phyloP scores from a whole-genome alignment of 805 yeast species.

The Saccharomyces paradoxus region DNA sequence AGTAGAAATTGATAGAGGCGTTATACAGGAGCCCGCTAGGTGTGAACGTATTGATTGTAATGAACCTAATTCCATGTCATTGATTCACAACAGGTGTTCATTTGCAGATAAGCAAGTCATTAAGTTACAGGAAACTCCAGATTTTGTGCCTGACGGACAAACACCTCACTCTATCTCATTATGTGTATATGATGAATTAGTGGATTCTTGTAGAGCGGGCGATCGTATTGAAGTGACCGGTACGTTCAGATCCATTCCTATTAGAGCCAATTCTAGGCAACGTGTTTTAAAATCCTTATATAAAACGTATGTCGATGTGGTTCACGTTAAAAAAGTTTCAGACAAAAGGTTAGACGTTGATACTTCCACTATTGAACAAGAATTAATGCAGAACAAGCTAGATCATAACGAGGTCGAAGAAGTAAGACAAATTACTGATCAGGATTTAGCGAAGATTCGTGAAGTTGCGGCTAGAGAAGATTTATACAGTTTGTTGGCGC shows the following conservation, averaged over 20 bases:
- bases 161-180: constrained; percentile 94
- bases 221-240: constrained; percentile 95
- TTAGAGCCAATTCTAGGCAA: constrained; percentile 76
- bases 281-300: constrained; percentile 75
- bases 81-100: constrained; percentile 84
- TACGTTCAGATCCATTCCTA: constrained; percentile 86
- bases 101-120: constrained; percentile 95
- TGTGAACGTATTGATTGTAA: constrained; percentile 89
- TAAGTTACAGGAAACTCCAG: constrained; percentile 92
- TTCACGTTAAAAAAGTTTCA: constrained; percentile 83
- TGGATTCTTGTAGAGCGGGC: constrained; percentile 92
- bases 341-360: constrained; percentile 76
- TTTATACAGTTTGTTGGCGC: constrained; percentile 73
- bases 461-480: constrained; percentile 62
- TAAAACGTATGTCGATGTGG: constrained; percentile 91
- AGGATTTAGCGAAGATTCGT: constrained; percentile 58
- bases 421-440: constrained; percentile 55
- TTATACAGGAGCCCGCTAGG: constrained; percentile 82
- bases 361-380: constrained; percentile 48
- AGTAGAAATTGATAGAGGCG: constrained; percentile 90
- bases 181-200: constrained; percentile 92
- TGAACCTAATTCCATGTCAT: constrained; percentile 76
- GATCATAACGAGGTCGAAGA: constrained; percentile 63
- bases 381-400: constrained; percentile 41
- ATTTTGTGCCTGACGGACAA: constrained; percentile 94